Percentiles rank a stretch among this genome's conserved stretches.
Evolutionary conservation across 2,329 filamentous ascomycete species (phyloP).

Genomic region (Aureobasidium uvarum): DNA sequence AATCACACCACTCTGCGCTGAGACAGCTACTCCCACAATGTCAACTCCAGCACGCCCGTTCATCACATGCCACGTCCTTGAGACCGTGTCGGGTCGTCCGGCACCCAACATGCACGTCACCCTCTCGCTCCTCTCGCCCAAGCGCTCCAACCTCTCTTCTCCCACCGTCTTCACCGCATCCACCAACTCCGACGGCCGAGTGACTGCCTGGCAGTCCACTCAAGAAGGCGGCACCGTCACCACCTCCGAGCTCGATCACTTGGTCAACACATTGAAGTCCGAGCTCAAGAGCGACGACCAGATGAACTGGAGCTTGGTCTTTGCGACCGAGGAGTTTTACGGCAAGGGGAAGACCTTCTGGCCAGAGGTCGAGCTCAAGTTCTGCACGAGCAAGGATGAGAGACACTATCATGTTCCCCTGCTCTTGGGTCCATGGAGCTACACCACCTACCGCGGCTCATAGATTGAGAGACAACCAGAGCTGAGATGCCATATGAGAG

Average conservation of each 20-base stretch:
- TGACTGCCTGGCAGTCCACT: constrained; percentile 64
- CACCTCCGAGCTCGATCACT: constrained; percentile 43
- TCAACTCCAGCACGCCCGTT: constrained; percentile 43
- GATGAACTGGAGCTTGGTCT: constrained; percentile 66
- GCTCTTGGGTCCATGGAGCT: constrained; percentile 73
- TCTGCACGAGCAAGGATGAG: constrained; percentile 46
- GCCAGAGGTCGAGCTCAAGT: constrained; percentile 56
- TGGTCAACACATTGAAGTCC: constrained; percentile 40
- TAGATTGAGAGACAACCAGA: constrained; percentile 42
- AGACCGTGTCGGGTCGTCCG: constrained; percentile 72
- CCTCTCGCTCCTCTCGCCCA: constrained; percentile 51
- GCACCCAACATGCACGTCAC: constrained; percentile 65
- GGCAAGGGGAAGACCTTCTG: constrained; percentile 59
- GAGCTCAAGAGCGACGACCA: constrained; percentile 39
- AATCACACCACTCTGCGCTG: not conserved
- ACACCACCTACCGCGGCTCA: constrained; percentile 77
- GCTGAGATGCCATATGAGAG: not conserved
- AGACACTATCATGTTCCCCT: constrained; percentile 80
- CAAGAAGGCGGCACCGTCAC: constrained; percentile 31
- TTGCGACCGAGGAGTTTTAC: constrained; percentile 72
- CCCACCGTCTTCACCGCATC: constrained; percentile 57
- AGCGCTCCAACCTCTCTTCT: constrained; percentile 32
- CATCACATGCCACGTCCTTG: constrained; percentile 85
- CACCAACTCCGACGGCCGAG: constrained; percentile 74
- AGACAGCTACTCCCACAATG: constrained; percentile 20